A percentile compares a stretch with the other conserved stretches of the same genome.
These are phyloP conservation scores for Penicillium occitanis DNA, from an alignment of 2,329 filamentous ascomycete species.

Conservation along the genomic window DNA sequence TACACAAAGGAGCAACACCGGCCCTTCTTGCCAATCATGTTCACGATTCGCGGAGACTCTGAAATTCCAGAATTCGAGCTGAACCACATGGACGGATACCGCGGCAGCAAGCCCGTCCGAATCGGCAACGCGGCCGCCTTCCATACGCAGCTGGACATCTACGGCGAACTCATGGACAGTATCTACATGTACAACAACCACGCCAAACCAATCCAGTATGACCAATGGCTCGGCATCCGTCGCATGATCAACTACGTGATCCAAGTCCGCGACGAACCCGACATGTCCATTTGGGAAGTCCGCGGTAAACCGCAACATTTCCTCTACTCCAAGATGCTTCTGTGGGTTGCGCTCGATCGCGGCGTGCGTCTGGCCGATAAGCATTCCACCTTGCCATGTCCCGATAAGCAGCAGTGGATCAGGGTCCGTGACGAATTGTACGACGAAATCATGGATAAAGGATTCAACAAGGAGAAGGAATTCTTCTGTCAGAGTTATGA, in stretches of 20 bases:
- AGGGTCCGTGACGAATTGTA: slow-evolving; percentile 66
- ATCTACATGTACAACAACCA: slow-evolving; percentile 80
- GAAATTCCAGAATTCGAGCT: slow-evolving; percentile 71
- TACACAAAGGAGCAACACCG: slow-evolving; percentile 52
- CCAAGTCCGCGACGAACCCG: slow-evolving; percentile 64
- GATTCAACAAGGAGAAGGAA: slow-evolving; percentile 68
- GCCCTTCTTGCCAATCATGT: slow-evolving; percentile 70
- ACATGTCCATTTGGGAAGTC: slow-evolving; percentile 85
- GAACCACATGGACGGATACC: slow-evolving; percentile 69
- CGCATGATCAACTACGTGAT: slow-evolving; percentile 70
- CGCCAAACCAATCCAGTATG: slow-evolving; percentile 73
- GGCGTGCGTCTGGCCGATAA: slow-evolving; percentile 73
- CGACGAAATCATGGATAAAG: slow-evolving; percentile 75
- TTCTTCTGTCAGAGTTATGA: slow-evolving; percentile 77
- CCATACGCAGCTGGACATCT: slow-evolving; percentile 76
- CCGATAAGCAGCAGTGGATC: slow-evolving; percentile 66
- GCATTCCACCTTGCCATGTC: slow-evolving; percentile 68
- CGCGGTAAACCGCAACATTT: slow-evolving; percentile 74
- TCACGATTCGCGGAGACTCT: slow-evolving; percentile 72
- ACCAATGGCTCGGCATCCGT: slow-evolving; percentile 70
- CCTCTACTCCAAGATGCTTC: slow-evolving; percentile 78
- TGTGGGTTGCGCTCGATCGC: slow-evolving; percentile 79
- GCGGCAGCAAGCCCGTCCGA: slow-evolving; percentile 68
- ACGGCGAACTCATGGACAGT: slow-evolving; percentile 74
- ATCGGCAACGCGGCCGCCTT: slow-evolving; percentile 76